Percentiles rank a stretch among this genome's conserved stretches.
Conservation (phyloP, 1,284 basidiomycete species). For the Trichosporon sp. region DNA sequence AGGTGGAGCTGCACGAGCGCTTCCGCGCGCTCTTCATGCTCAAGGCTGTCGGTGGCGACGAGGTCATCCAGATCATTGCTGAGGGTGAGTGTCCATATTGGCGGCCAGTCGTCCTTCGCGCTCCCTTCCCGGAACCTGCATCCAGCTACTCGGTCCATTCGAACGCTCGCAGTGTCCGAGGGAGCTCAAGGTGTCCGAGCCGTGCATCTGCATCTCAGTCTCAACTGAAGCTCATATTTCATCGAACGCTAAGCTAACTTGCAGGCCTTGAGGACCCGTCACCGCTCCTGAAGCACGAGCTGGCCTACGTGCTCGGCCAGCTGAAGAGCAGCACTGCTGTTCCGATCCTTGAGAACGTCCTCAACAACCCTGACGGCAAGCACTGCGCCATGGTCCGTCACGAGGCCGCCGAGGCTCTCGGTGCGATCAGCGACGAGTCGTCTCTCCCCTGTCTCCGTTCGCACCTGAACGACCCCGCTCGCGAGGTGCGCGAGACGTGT, state of each 20-base stretch:
- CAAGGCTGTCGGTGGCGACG: slow-evolving; percentile 69
- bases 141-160: neutral
- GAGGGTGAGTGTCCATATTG: slow-evolving; percentile 60
- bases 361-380: slow-evolving; percentile 57
- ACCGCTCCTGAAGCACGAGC: slow-evolving; percentile 90
- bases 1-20: slow-evolving; percentile 74
- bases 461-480: slow-evolving; percentile 67
- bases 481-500: slow-evolving; percentile 90
- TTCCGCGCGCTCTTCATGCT: slow-evolving; percentile 92
- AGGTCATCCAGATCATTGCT: slow-evolving; percentile 75
- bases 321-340: slow-evolving; percentile 71
- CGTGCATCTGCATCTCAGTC: too few relatives aligned
- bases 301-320: slow-evolving; percentile 96
- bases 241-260: neutral
- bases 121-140: too few relatives aligned
- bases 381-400: slow-evolving; percentile 87
- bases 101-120: too few relatives aligned
- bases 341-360: slow-evolving; percentile 68
- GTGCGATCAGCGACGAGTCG: slow-evolving; percentile 70
- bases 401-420: slow-evolving; percentile 98
- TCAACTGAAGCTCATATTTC: too few relatives aligned
- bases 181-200: too few relatives aligned
- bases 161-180: too few relatives aligned
- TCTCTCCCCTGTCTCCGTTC: slow-evolving; percentile 68
- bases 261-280: slow-evolving; percentile 80